Evolutionary conservation across 2,329 filamentous ascomycete species (phyloP), one percentile per base, ranked within the genome.

Genomic region (Xylaria arbuscula): DNA sequence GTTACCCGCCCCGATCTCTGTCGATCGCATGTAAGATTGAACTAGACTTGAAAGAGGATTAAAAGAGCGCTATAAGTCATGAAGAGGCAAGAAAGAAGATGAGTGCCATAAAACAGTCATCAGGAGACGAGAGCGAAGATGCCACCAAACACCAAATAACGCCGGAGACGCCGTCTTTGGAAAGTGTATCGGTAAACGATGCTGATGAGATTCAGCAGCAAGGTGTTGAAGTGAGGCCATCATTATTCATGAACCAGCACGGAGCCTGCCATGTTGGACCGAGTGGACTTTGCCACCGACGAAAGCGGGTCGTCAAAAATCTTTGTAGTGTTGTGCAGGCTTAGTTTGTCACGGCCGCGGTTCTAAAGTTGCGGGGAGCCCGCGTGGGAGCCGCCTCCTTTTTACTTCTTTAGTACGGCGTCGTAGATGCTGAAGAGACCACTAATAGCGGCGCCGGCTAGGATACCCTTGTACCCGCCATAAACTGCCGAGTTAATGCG

Each of bases 381-480:
- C 36, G 34, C 13, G 13, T 22, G 10, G 5, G 56, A 58, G 22
- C 3, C 28, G 2, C 4, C 32, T 54, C 32, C 24, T n/a, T 24
- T 28, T 68, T 85, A 91, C 79, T 90, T 93, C 81, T 87, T 90
- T 77, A 94, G 81, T 28, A 92, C 89, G 47, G 92, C 93, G 72
- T 95, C 92, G 79, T 94, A 96, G 70, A 96, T 81, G 72, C 90
- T 91, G 56, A 90, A 84, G 34, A 94, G 76, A 24, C 87, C 87
- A 4, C 90, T 91, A 72, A 95, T 88, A 63, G 86, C 87, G 7
- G 90, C 85, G 56, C 91, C 91, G 40, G 90, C 88, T 56, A 94
- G 79, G 57, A 93, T 82, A 42, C 91, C 90, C 74, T 88, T 85
- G 80, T 90, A 92, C 68, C 91, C 91, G 51, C 91, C 91, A 71